Evolutionary conservation across 129 eudicot genomes (phyloP).

Genomic region (Chrysanthemum lavandulifolium): DNA sequence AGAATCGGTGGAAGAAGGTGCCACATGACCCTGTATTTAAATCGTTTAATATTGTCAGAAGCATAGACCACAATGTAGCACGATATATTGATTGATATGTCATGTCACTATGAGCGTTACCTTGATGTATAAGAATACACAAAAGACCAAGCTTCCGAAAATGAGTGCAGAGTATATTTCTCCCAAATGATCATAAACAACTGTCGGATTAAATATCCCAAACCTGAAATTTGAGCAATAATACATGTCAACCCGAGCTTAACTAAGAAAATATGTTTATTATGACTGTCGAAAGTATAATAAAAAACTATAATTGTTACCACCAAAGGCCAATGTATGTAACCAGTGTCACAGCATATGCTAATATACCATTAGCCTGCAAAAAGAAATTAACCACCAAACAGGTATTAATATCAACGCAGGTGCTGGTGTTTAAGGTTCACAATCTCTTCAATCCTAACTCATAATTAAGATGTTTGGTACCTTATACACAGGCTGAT

Average conservation of each 20-base stretch:
- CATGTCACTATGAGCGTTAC: constrained; percentile 34
- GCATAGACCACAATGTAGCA: neutral
- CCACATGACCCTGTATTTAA: constrained; percentile 62
- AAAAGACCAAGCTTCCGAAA: constrained; percentile 86
- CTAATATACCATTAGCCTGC: constrained; percentile 93
- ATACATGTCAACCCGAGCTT: neutral
- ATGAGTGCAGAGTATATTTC: constrained; percentile 91
- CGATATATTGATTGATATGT: constrained; percentile 10
- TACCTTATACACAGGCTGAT: constrained; percentile 92
- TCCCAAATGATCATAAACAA: constrained; percentile 92
- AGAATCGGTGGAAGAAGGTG: constrained; percentile 93
- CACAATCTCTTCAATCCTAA: neutral
- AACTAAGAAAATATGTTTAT: constrained; percentile 5
- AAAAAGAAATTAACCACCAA: constrained; percentile 27
- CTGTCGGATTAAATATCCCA: constrained; percentile 80
- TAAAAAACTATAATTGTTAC: constrained; percentile 42
- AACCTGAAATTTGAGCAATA: constrained; percentile 54
- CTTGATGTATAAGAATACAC: constrained; percentile 81
- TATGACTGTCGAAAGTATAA: neutral
- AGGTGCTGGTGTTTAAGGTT: neutral
- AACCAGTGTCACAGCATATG: constrained; percentile 75
- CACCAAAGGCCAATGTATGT: constrained; percentile 94
- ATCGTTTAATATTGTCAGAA: constrained; percentile 36
- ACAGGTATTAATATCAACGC: neutral
- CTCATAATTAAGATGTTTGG: neutral